Evolutionary conservation across 2,329 filamentous ascomycete genomes (phyloP), one percentile per base, ranked within the genome.

Genomic region (Arthrobotrys musiformis): DNA sequence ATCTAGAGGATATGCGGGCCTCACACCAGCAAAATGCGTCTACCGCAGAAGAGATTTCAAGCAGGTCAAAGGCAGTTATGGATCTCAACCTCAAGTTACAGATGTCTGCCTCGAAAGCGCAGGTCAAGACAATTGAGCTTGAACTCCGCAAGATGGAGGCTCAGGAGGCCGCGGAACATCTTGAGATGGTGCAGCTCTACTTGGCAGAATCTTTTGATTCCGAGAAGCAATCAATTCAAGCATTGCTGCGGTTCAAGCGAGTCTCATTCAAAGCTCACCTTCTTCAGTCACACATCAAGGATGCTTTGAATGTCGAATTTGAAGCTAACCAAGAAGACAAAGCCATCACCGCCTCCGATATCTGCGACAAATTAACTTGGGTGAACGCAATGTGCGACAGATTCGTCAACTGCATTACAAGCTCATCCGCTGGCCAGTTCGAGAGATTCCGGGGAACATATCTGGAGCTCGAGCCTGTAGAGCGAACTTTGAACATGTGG

Each of bases 81-180:
- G 94, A 99, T 81, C 88, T 99, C 52, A 98, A 98, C 83, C 89
- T 94, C 88, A 96, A 97, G 84, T 88, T 99, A 48, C 94, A 97
- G 82, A 89, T 92, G 69, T 96, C 93, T 11, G 93, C 93, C 9
- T 89, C 93, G 44, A 97, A 97, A 85, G 92, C 94, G 1, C 94
- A 97, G 83, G 90, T 93, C 81, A 98, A 97, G 85, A 93, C 93
- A 0, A 97, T 99, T 78, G 94, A 97, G 80, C 87, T 97, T 30
- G 94, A 98, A 83, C 86, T 98, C 70, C 89, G 91, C 64, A 91
- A 92, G 70, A 88, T 98, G 82, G 93, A 97, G 81, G 93, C 94
- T 0, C 91, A 96, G 81, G 93, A 98, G 85, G 92, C 93, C 1
- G 88, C 90, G 42, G 92, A 97, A 82, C 94, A 98, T 81, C 87